Conservation (phyloP, 1,284 basidiomycete species). For the Pascua guehoae region DNA sequence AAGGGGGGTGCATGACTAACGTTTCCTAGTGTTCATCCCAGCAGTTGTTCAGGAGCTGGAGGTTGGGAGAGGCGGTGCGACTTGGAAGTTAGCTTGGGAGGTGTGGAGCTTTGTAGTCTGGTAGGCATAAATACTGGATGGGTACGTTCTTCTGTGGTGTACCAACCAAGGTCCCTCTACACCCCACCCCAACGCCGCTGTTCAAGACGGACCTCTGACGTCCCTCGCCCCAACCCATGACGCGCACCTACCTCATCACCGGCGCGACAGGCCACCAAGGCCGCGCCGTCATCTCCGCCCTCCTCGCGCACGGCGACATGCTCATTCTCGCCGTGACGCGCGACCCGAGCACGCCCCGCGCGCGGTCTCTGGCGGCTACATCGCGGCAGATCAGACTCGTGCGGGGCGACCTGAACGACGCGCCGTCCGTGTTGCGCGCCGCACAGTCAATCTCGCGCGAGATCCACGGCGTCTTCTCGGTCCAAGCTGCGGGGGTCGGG, state of each 20-base stretch:
- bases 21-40: no score
- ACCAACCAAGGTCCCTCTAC: no score
- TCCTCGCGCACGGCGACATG: constrained; percentile 17
- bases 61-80: no score
- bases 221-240: not conserved
- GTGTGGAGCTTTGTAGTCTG: no score
- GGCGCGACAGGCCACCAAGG: constrained; percentile 55
- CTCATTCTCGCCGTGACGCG: constrained; percentile 32
- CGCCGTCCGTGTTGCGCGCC: constrained; percentile 15
- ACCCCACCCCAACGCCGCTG: no score
- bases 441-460: constrained; percentile 6
- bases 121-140: no score
- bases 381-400: constrained; percentile 23
- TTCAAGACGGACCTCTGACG: no score
- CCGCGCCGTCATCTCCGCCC: constrained; percentile 39
- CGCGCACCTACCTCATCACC: constrained; percentile 44
- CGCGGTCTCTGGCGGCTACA: constrained; percentile 16
- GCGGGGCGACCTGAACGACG: constrained; percentile 18
- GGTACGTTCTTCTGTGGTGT: no score
- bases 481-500: constrained; percentile 11
- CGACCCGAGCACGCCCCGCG: constrained; percentile 14
- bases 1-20: no score
- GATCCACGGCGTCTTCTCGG: constrained; percentile 33
- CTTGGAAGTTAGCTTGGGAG: no score
- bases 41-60: no score